Conservation (phyloP, 345 rosid genomes). For the Cardamine resedifolia region DNA sequence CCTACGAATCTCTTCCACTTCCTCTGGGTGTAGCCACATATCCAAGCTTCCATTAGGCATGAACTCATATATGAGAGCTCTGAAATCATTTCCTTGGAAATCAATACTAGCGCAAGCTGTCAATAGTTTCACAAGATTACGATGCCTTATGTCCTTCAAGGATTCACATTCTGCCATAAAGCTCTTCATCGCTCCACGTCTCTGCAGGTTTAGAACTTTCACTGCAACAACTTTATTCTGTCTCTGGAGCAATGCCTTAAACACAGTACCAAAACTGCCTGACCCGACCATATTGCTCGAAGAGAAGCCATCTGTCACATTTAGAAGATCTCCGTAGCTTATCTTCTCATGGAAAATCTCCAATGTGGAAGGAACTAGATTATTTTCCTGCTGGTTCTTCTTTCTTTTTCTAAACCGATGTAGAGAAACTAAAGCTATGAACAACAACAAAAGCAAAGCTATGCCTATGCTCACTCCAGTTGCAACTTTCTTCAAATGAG, state of each 20-base stretch:
- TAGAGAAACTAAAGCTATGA: not conserved
- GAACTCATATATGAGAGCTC: conserved; percentile 47
- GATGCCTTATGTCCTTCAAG: conserved; percentile 37
- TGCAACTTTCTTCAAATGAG: not conserved
- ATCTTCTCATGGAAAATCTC: conserved; percentile 25
- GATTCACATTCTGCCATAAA: conserved; percentile 48
- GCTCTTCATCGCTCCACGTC: conserved; percentile 43
- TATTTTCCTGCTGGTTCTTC: not conserved
- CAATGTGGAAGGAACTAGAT: not conserved
- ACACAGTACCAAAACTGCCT: conserved; percentile 42
- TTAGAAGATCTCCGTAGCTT: conserved; percentile 27
- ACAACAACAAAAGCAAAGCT: not conserved
- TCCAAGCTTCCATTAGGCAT: conserved; percentile 50
- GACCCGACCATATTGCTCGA: conserved; percentile 32
- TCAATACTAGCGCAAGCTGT: conserved; percentile 51
- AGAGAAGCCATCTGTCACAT: conserved; percentile 38
- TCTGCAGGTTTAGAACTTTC: conserved; percentile 40
- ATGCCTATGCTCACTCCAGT: not conserved
- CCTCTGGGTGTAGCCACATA: conserved; percentile 37
- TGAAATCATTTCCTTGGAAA: conserved; percentile 44
- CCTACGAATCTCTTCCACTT: not conserved
- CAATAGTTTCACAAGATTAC: conserved; percentile 41
- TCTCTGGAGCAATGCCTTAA: conserved; percentile 13
- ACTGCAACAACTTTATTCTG: conserved; percentile 23
- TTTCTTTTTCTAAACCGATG: conserved; percentile 3